phyloP scores from a whole-genome alignment of 495 filamentous ascomycete genomes.

The Penicillium tannophilum region DNA sequence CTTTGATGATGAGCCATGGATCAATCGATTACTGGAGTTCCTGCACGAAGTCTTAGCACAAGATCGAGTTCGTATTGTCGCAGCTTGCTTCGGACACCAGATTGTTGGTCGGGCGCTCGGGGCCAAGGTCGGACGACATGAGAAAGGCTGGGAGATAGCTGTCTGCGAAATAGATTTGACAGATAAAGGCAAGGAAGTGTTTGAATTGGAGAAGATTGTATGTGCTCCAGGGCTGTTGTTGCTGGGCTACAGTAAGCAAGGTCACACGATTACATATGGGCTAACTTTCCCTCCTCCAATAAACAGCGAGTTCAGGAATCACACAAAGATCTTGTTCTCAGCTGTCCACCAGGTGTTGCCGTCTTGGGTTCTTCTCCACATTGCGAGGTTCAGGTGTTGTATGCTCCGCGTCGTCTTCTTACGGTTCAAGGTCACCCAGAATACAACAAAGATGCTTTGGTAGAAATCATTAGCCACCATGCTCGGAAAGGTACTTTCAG shows the following conservation, averaged over 20 bases:
- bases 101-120: conserved; percentile 80
- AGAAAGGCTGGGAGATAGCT: conserved; percentile 78
- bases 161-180: conserved; percentile 73
- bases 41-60: conserved; percentile 59
- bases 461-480: conserved; percentile 64
- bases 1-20: conserved; percentile 75
- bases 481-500: conserved; percentile 65
- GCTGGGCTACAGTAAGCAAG: background rate
- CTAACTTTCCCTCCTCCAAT: background rate
- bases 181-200: conserved; percentile 68
- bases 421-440: conserved; percentile 93
- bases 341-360: conserved; percentile 62
- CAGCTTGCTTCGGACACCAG: conserved; percentile 91
- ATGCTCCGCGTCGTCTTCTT: conserved; percentile 63
- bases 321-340: conserved; percentile 80
- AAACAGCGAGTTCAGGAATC: conserved; percentile 80
- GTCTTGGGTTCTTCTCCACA: conserved; percentile 64
- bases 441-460: conserved; percentile 74
- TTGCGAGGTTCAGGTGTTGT: conserved; percentile 83
- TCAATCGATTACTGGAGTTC: conserved; percentile 72
- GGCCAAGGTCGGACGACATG: conserved; percentile 63
- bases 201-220: conserved; percentile 70
- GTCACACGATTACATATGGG: background rate
- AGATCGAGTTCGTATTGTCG: conserved; percentile 66
- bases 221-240: conserved; percentile 24